Evolutionary conservation across 768 basidiomycete genomes (phyloP).

Genomic region (Sarcomyxa edulis): DNA sequence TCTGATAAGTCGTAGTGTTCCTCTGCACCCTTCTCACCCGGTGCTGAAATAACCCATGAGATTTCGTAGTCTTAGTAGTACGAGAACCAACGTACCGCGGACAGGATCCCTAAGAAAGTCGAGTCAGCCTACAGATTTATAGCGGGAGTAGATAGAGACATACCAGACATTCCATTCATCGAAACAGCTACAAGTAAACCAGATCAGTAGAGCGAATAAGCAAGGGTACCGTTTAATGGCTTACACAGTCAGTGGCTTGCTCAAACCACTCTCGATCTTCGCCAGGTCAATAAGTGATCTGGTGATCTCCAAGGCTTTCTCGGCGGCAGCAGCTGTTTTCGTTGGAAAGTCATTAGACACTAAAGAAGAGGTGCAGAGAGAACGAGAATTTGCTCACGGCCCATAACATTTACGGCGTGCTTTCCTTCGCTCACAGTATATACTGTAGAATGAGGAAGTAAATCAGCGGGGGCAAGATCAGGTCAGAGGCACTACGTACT

Average conservation of each 20-base stretch:
- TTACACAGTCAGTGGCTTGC: constrained; percentile 33
- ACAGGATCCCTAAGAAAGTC: constrained; percentile 30
- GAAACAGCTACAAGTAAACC: constrained; percentile 28
- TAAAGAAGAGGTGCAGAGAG: neutral
- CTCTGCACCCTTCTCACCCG: constrained; percentile 44
- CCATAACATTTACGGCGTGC: constrained; percentile 50
- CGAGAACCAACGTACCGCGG: constrained; percentile 22
- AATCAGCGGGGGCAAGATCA: neutral
- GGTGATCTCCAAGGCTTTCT: constrained; percentile 46
- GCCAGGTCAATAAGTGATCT: constrained; percentile 48
- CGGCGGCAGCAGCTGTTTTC: constrained; percentile 40
- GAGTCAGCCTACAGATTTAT: neutral
- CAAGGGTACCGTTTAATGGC: constrained; percentile 4
- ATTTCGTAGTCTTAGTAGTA: neutral
- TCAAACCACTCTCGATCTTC: constrained; percentile 31
- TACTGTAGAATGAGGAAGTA: constrained; percentile 15
- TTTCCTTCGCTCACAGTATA: constrained; percentile 38
- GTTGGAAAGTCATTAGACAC: neutral
- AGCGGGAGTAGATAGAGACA: constrained; percentile 5
- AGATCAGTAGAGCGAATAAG: neutral
- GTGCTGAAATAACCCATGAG: too few species aligned
- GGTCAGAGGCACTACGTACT: constrained; percentile 15
- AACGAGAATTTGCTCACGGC: constrained; percentile 26
- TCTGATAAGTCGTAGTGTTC: constrained; percentile 51
- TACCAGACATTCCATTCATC: constrained; percentile 57